Conservation (phyloP, 1,139 yeast genomes). For the Suhomyces guaymorum region DNA sequence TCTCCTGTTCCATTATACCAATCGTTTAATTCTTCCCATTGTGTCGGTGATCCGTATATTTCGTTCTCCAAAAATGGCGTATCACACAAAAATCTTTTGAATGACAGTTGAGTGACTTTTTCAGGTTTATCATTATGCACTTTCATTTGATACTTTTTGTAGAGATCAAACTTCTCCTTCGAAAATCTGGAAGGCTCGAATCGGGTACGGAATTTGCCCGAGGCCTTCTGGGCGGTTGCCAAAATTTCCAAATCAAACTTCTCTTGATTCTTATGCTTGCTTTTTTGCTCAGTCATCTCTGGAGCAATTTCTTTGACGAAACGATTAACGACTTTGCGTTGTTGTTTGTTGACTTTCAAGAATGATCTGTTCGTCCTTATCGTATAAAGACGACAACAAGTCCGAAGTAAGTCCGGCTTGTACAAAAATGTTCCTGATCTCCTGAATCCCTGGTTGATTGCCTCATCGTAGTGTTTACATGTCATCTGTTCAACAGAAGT, state of each 20-base stretch:
- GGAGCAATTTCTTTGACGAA: slow-evolving; percentile 49
- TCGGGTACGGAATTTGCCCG: slow-evolving; percentile 44
- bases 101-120: slow-evolving; percentile 48
- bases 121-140: slow-evolving; percentile 65
- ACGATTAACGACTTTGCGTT: slow-evolving; percentile 63
- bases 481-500: slow-evolving; percentile 49
- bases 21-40: slow-evolving; percentile 34
- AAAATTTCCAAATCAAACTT: slow-evolving; percentile 30
- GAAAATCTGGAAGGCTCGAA: slow-evolving; percentile 58
- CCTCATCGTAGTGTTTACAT: slow-evolving; percentile 55
- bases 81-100: slow-evolving; percentile 66
- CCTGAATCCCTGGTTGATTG: slow-evolving; percentile 74
- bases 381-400: slow-evolving; percentile 83
- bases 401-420: slow-evolving; percentile 67
- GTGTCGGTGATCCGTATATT: slow-evolving; percentile 23
- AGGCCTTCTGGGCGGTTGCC: slow-evolving; percentile 26
- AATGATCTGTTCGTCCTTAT: slow-evolving; percentile 58
- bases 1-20: slow-evolving; percentile 22
- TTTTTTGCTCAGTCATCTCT: slow-evolving; percentile 1
- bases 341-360: slow-evolving; percentile 61
- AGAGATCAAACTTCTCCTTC: slow-evolving; percentile 64
- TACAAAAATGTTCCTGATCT: slow-evolving; percentile 76
- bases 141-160: slow-evolving; percentile 63
- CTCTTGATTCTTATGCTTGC: slow-evolving; percentile 18
- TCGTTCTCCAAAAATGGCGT: slow-evolving; percentile 52